These are phyloP conservation scores for Poronia punctata DNA, from an alignment of 495 filamentous ascomycete genomes.

Conservation along the genomic window DNA sequence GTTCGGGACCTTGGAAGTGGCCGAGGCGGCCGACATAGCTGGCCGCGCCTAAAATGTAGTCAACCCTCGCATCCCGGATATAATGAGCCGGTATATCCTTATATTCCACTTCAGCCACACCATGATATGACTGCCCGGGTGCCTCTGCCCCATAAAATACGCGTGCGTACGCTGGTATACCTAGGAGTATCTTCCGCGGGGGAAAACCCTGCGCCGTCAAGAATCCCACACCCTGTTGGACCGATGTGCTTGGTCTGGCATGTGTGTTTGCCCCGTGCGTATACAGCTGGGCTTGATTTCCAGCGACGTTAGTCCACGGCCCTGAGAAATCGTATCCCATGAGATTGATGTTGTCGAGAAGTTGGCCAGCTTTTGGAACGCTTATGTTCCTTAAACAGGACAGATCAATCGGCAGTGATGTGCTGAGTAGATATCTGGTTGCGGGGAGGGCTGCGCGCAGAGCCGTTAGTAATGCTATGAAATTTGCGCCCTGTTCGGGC, in stretches of 20 bases:
- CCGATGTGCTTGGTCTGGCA: constrained; percentile 71
- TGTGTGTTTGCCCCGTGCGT: constrained; percentile 44
- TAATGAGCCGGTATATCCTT: no score
- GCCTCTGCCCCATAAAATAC: constrained; percentile 75
- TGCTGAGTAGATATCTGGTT: constrained; percentile 47
- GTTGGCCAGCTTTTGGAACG: constrained; percentile 71
- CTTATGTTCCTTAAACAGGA: constrained; percentile 53
- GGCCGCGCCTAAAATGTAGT: no score
- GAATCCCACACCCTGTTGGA: constrained; percentile 51
- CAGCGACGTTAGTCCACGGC: constrained; percentile 65
- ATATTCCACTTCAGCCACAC: constrained; percentile 57
- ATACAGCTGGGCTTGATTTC: constrained; percentile 79
- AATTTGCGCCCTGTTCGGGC: constrained; percentile 59
- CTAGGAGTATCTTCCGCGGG: constrained; percentile 68
- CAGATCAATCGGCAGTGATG: constrained; percentile 73
- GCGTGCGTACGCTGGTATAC: constrained; percentile 89
- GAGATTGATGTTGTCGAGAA: constrained; percentile 89
- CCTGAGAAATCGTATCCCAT: constrained; percentile 82
- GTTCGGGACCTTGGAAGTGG: no score
- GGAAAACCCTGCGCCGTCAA: constrained; percentile 61
- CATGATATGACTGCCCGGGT: constrained; percentile 58
- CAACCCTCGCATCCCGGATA: no score
- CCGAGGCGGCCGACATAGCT: no score
- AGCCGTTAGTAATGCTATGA: constrained; percentile 65
- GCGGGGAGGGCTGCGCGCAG: constrained; percentile 58